These are phyloP conservation scores for Panaeolus papilionaceus DNA, from an alignment of 768 basidiomycete species.

Conservation along the genomic window DNA sequence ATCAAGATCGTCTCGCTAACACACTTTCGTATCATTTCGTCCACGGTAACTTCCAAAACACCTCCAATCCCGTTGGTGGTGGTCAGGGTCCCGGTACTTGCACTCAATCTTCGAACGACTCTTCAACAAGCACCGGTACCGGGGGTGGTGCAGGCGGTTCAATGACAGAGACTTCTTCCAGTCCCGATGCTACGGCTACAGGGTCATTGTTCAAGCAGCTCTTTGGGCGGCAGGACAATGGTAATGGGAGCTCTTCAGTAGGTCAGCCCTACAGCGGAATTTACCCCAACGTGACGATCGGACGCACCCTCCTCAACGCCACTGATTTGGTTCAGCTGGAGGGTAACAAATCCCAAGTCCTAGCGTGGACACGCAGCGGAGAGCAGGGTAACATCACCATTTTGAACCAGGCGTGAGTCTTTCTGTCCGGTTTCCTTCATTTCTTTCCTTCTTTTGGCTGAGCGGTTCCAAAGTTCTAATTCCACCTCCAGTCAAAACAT, in stretches of 20 bases:
- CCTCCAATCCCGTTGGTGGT: slow-evolving; percentile 23
- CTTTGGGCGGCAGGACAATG: slow-evolving; percentile 18
- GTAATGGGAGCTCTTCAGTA: slow-evolving; percentile 14
- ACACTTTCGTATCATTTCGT: slow-evolving; percentile 65
- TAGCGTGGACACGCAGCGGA: slow-evolving; percentile 40
- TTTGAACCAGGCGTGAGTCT: slow-evolving; percentile 55
- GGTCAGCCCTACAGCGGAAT: slow-evolving; percentile 40
- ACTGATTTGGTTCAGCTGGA: slow-evolving; percentile 57
- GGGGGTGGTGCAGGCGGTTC: background rate
- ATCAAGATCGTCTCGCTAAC: slow-evolving; percentile 43
- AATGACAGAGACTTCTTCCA: background rate
- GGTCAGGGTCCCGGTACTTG: slow-evolving; percentile 12
- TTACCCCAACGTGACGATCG: slow-evolving; percentile 66
- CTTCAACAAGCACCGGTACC: background rate
- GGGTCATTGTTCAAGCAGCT: slow-evolving; percentile 23
- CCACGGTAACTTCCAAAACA: slow-evolving; percentile 50
- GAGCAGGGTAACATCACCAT: slow-evolving; percentile 39
- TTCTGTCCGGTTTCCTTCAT: background rate
- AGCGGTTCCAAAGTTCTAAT: slow-evolving; percentile 14
- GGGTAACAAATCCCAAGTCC: slow-evolving; percentile 62
- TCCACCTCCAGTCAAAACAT: slow-evolving; percentile 28
- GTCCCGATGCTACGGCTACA: slow-evolving; percentile 5
- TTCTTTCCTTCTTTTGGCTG: slow-evolving; percentile 15
- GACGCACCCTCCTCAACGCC: slow-evolving; percentile 65
- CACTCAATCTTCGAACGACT: background rate